phyloP scores from a whole-genome alignment of 2,329 filamentous ascomycete genomes.

The Hypomyces perniciosus region DNA sequence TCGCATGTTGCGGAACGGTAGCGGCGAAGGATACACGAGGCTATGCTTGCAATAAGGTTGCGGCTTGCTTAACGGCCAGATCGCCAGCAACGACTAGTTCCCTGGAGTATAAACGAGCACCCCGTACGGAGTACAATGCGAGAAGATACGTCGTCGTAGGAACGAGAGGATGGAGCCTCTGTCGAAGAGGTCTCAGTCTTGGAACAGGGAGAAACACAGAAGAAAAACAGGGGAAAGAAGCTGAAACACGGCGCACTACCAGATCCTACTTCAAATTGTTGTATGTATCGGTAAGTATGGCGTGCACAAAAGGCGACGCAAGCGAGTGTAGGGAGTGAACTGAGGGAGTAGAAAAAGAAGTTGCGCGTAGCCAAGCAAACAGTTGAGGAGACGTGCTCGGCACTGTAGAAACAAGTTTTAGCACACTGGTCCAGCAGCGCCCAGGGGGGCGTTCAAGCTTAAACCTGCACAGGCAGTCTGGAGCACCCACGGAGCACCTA shows the following conservation, averaged over 20 bases:
- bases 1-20: conserved; percentile 5
- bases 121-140: too few species aligned
- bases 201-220: not conserved
- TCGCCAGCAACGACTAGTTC: not conserved
- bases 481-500: not conserved
- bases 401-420: not conserved
- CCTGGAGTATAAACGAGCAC: not conserved
- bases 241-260: not conserved
- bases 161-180: conserved; percentile 20
- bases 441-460: not conserved
- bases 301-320: conserved; percentile 2
- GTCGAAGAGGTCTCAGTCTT: conserved; percentile 29
- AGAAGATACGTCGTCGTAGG: too few species aligned
- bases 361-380: conserved; percentile 1
- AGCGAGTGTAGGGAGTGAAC: conserved; percentile 5
- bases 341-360: not conserved
- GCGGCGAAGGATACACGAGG: not conserved
- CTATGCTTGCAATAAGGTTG: conserved; percentile 23
- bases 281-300: not conserved
- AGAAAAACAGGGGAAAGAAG: not conserved
- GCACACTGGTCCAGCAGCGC: not conserved
- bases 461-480: not conserved
- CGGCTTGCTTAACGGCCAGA: conserved; percentile 1
- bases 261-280: not conserved
- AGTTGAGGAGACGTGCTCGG: not conserved